Evolutionary conservation across 331 rosid species (phyloP).

Genomic region (Pyrus hybrid): DNA sequence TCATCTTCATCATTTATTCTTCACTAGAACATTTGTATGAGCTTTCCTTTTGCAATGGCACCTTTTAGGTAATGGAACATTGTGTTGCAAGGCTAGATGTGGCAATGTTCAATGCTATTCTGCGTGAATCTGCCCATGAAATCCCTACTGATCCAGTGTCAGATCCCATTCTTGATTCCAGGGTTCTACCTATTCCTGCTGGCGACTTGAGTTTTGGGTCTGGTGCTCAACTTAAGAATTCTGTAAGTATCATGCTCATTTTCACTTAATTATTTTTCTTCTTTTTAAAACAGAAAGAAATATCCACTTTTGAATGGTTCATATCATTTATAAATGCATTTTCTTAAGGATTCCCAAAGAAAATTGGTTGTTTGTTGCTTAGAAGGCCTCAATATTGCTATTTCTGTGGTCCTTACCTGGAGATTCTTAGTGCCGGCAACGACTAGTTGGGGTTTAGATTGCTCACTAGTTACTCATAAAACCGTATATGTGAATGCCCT

Average conservation of each 20-base stretch:
- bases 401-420: background rate
- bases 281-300: background rate
- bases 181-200: constrained; percentile 93
- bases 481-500: background rate
- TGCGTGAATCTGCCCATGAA: constrained; percentile 89
- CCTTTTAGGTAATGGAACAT: constrained; percentile 79
- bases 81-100: constrained; percentile 82
- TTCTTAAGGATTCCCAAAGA: background rate
- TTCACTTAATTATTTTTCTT: background rate
- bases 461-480: background rate
- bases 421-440: background rate
- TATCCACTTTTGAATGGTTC: background rate
- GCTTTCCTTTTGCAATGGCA: constrained; percentile 13
- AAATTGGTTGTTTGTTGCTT: background rate
- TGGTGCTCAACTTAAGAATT: constrained; percentile 95
- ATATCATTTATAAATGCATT: background rate
- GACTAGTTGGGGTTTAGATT: background rate
- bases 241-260: constrained; percentile 33
- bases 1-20: constrained; percentile 3
- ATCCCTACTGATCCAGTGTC: constrained; percentile 95
- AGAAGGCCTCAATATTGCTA: background rate
- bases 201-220: constrained; percentile 96
- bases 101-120: constrained; percentile 95
- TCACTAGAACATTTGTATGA: background rate
- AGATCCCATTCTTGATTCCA: constrained; percentile 86